These are phyloP conservation scores for Ailanthus altissimus DNA, from an alignment of 345 rosid species.

Conservation along the genomic window DNA sequence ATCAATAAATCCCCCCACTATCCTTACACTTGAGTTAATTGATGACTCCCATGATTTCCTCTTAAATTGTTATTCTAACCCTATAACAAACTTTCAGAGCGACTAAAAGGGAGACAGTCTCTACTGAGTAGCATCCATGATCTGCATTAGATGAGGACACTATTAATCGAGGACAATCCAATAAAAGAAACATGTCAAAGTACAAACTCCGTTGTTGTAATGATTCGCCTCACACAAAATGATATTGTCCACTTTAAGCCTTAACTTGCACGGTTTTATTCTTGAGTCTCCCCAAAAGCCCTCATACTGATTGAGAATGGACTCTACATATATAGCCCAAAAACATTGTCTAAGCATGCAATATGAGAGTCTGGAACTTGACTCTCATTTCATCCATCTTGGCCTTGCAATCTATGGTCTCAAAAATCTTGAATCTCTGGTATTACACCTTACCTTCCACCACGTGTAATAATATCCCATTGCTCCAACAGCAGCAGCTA, in stretches of 20 bases:
- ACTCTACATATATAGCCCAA: too few species aligned
- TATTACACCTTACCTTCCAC: slow-evolving; percentile 92
- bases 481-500: slow-evolving; percentile 94
- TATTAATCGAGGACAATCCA: neutral
- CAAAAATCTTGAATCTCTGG: too few species aligned
- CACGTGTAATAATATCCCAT: slow-evolving; percentile 94
- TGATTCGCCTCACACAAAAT: too few species aligned
- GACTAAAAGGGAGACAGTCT: slow-evolving; percentile 61
- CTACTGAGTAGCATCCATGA: slow-evolving; percentile 65
- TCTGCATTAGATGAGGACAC: slow-evolving; percentile 36
- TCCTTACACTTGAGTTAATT: slow-evolving; percentile 66
- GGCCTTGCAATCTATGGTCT: too few species aligned
- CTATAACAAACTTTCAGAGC: slow-evolving; percentile 62
- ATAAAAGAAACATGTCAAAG: neutral
- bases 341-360: too few species aligned
- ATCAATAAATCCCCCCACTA: slow-evolving; percentile 9
- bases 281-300: too few species aligned
- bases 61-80: slow-evolving; percentile 62
- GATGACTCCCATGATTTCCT: slow-evolving; percentile 68
- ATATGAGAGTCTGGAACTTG: too few species aligned
- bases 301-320: too few species aligned
- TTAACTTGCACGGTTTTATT: too few species aligned
- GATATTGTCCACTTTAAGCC: too few species aligned
- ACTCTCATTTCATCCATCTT: too few species aligned
- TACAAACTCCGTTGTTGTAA: too few species aligned